These are phyloP conservation scores for Brassica rapa DNA, from an alignment of 345 rosid species.

Conservation along the genomic window DNA sequence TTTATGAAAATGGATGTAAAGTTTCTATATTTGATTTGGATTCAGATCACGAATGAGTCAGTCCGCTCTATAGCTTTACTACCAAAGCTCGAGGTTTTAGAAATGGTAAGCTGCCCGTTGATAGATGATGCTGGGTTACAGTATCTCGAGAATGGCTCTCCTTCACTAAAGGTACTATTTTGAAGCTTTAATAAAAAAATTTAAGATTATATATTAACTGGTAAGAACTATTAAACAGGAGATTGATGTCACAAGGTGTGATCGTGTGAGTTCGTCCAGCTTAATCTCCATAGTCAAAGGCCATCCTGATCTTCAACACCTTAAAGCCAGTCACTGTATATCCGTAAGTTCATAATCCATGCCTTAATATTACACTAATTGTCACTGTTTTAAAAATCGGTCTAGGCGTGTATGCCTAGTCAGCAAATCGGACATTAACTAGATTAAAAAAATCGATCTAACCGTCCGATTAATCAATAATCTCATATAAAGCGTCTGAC, in stretches of 20 bases:
- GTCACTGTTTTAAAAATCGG: too few species aligned
- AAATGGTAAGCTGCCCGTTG: conserved; percentile 59
- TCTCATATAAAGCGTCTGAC: too few species aligned
- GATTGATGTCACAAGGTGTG: conserved; percentile 81
- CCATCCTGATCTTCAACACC: conserved; percentile 57
- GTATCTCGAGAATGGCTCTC: conserved; percentile 64
- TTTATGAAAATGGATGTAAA: not conserved
- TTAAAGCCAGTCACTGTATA: conserved; percentile 65
- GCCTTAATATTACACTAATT: not conserved
- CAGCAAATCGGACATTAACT: too few species aligned
- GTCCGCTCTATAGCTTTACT: conserved; percentile 63
- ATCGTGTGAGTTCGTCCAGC: conserved; percentile 56
- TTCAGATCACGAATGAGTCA: conserved; percentile 76
- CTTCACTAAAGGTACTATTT: conserved; percentile 59
- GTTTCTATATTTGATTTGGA: conserved; percentile 13
- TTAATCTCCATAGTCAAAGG: conserved; percentile 54
- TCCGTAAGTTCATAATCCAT: conserved; percentile 52
- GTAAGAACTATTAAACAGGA: conserved; percentile 43
- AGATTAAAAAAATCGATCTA: too few species aligned
- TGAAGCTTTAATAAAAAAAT: not conserved
- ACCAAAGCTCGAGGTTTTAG: conserved; percentile 62
- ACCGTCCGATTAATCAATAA: too few species aligned
- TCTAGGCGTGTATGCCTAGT: too few species aligned
- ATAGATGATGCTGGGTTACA: conserved; percentile 68
- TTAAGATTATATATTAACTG: not conserved